Conservation (phyloP, 2,329 filamentous ascomycete genomes). For the Pseudocercospora crystallina region DNA sequence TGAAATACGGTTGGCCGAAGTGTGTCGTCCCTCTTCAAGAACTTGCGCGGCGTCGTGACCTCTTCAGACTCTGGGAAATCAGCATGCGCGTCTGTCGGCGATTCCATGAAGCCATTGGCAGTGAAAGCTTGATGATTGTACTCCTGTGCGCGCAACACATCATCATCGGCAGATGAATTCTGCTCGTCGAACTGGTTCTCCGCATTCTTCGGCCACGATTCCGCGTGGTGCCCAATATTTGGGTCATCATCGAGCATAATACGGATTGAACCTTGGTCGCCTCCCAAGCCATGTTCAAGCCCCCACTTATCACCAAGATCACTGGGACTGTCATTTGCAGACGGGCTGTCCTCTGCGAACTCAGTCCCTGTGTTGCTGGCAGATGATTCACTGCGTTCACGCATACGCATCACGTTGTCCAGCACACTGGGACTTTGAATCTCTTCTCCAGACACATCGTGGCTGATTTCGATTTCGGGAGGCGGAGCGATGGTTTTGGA, state of each 20-base stretch:
- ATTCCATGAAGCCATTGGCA: constrained; percentile 26
- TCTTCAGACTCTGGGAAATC: constrained; percentile 19
- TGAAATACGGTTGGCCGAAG: constrained; percentile 21
- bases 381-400: constrained; percentile 31
- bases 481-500: constrained; percentile 13
- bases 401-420: constrained; percentile 36
- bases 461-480: constrained; percentile 12
- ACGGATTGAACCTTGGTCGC: constrained; percentile 35
- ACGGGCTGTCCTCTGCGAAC: constrained; percentile 34
- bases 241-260: constrained; percentile 37
- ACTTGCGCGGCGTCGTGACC: constrained; percentile 31
- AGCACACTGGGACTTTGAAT: constrained; percentile 30
- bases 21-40: constrained; percentile 24
- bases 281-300: constrained; percentile 20
- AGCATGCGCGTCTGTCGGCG: constrained; percentile 20
- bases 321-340: constrained; percentile 26
- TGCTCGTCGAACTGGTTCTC: constrained; percentile 18
- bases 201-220: constrained; percentile 24
- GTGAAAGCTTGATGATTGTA: constrained; percentile 26
- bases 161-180: constrained; percentile 14
- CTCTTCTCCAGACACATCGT: constrained; percentile 16
- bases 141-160: constrained; percentile 19
- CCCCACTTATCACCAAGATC: constrained; percentile 30
- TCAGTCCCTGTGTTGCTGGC: constrained; percentile 32
- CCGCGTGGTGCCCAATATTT: constrained; percentile 15